Evolutionary conservation across 345 rosid species (phyloP), one percentile per base, ranked within the genome.

Genomic region (Litchi chinensis): DNA sequence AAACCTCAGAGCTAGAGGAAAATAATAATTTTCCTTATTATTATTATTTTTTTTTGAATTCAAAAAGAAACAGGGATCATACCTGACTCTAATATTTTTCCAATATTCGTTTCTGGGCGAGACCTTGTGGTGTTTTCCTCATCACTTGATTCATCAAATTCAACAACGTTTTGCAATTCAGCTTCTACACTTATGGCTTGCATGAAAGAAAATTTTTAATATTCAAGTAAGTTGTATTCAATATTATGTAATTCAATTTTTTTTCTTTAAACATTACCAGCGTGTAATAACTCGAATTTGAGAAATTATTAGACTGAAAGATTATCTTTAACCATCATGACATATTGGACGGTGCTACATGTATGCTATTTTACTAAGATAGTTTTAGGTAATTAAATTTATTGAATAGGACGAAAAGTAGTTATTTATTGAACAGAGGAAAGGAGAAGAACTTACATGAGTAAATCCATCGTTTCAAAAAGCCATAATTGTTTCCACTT

Each of bases 391-490:
- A 2, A 32, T 32, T 32, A 50, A 16, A 50, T 50, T 50, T 3
- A 50, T 50, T 50, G 18, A 50, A 50, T 8, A 12, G 56, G 56
- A 11, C 13, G 56, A 50, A 50, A 50, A 11, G 15, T 50, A 50
- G 15, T 50, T 11, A 1, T 50, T 50, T 50, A 32, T 32, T n/a
- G 48, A 62, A 7, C 1, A 21, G 22, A 24, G 44, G 37, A 12
- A 37, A 15, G 3, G 24, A 67, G 12, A 40, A 4, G 15, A n/a
- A n/a, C 71, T 68, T 10, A 68, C 71, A 41, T 68, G 50, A 32
- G 41, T 50, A 75, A 26, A 75, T 13, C 63, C 52, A 19, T 18
- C 59, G 71, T 48, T 65, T 39, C 19, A 24, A 75, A 65, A 65
- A 65, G 8, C 13, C 71, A 26, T 63, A 39, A 0, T 50, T 19